Percentiles rank a stretch among this genome's conserved stretches.
Evolutionary conservation across 2,329 filamentous ascomycete species (phyloP).

Genomic region (Colletotrichum viniferum): DNA sequence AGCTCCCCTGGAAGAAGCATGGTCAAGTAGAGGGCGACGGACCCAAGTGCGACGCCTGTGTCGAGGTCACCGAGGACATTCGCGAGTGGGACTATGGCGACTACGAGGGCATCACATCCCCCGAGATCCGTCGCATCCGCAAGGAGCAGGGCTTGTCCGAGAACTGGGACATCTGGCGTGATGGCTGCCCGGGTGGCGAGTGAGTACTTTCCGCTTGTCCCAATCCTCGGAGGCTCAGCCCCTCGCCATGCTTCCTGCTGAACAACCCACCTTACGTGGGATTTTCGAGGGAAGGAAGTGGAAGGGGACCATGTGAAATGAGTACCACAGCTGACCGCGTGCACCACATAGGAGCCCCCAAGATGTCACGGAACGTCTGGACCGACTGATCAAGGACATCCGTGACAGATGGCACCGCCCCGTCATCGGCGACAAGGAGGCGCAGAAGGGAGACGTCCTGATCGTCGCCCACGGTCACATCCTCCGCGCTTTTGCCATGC

Average conservation of each 20-base stretch:
- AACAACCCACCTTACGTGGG: not conserved
- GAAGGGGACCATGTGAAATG: not conserved
- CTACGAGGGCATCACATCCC: constrained; percentile 81
- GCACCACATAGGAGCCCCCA: constrained; percentile 62
- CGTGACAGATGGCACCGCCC: constrained; percentile 67
- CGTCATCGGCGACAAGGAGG: constrained; percentile 54
- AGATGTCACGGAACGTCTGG: constrained; percentile 74
- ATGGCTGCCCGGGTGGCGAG: constrained; percentile 87
- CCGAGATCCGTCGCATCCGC: constrained; percentile 66
- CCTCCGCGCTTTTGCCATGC: constrained; percentile 82
- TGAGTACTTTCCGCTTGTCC: constrained; percentile 44
- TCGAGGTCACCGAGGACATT: constrained; percentile 74
- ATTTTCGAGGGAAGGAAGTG: not conserved
- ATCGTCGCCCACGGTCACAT: constrained; percentile 93
- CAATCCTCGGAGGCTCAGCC: not conserved
- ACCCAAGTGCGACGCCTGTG: constrained; percentile 59
- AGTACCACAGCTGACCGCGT: not conserved
- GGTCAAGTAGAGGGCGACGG: constrained; percentile 35
- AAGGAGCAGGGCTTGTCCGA: constrained; percentile 60
- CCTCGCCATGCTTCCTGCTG: not conserved
- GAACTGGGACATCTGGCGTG: constrained; percentile 86
- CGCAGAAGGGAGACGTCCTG: constrained; percentile 41
- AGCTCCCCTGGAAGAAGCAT: constrained; percentile 72
- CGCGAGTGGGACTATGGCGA: constrained; percentile 89
- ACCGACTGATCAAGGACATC: constrained; percentile 78